Evolutionary conservation across 331 rosid genomes (phyloP), one percentile per base, ranked within the genome.

Genomic region (Prunus yedoensis): DNA sequence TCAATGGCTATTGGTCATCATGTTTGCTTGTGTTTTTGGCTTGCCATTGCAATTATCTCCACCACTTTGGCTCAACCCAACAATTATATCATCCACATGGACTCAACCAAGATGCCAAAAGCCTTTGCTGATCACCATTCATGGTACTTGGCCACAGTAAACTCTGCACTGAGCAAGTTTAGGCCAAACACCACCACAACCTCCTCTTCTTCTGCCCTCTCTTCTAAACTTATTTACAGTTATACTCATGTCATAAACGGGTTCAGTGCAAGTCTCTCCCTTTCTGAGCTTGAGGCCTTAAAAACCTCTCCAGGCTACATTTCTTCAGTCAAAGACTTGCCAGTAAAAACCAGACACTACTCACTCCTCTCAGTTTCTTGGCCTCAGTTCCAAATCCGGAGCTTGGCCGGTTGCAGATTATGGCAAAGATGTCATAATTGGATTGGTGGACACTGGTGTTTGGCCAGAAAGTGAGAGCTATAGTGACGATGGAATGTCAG

Each of bases 401-500:
- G 82, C 84, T 3, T 89, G 96, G 96, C 89, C 82, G 0, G 73
- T 7, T 1, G 45, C 94, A 0, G 25, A 85, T 2, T 91, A 66
- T n/a, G 97, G 96, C 20, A 47, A 89, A 10, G 90, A 81, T 49
- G 41, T 89, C 32, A 91, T 93, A 23, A 72, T 93, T n/a, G 98
- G 98, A 49, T 1, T 93, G 68, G 85, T 93, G 72, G 96, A 93
- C 80, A 70, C 89, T 0, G 98, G 97, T 5, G 27, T 93, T 62
- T 89, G 91, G 97, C 97, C 98, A 16, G 97, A 91, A 56, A 86
- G 94, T 66, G 70, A 74, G 71, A 93, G 98, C 86, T 89, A 75
- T 66, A 62, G 50, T 0, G 98, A 93, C 8, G 17, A 82, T 0
- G 96, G 91, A 3, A 61, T 91, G 67, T 18, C 87, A 3, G 56